phyloP scores from a whole-genome alignment of 768 basidiomycete genomes.

The Calvatia gigantea region DNA sequence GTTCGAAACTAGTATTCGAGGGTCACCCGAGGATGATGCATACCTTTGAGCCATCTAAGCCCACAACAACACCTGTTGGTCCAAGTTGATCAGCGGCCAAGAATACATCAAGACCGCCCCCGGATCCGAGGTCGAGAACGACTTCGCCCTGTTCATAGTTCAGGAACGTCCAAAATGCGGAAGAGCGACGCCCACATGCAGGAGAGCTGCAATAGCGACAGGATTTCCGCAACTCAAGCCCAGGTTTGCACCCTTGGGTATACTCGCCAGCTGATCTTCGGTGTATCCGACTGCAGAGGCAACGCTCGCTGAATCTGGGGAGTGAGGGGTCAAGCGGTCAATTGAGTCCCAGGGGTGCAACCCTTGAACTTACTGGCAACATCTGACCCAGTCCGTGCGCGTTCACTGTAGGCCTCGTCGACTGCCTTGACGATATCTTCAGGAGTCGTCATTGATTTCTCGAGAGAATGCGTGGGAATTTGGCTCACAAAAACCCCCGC shows the following conservation, averaged over 20 bases:
- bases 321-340: background rate
- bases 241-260: slow-evolving; percentile 43
- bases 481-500: too few relatives aligned
- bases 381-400: slow-evolving; percentile 23
- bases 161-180: background rate
- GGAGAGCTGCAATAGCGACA: slow-evolving; percentile 40
- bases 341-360: background rate
- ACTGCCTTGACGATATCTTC: slow-evolving; percentile 22
- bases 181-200: slow-evolving; percentile 29
- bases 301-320: slow-evolving; percentile 28
- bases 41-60: slow-evolving; percentile 51
- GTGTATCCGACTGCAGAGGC: slow-evolving; percentile 49
- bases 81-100: slow-evolving; percentile 51
- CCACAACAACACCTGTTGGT: slow-evolving; percentile 44
- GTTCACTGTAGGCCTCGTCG: slow-evolving; percentile 30
- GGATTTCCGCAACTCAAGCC: slow-evolving; percentile 58
- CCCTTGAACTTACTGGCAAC: slow-evolving; percentile 17
- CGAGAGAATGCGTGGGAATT: background rate
- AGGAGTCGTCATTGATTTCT: background rate
- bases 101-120: slow-evolving; percentile 54
- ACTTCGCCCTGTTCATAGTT: slow-evolving; percentile 46
- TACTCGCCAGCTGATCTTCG: slow-evolving; percentile 33
- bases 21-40: slow-evolving; percentile 1
- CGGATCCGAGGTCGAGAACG: slow-evolving; percentile 55
- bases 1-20: background rate